phyloP scores from a whole-genome alignment of 176 grass and related monocot species.

The Eleusine coracana region DNA sequence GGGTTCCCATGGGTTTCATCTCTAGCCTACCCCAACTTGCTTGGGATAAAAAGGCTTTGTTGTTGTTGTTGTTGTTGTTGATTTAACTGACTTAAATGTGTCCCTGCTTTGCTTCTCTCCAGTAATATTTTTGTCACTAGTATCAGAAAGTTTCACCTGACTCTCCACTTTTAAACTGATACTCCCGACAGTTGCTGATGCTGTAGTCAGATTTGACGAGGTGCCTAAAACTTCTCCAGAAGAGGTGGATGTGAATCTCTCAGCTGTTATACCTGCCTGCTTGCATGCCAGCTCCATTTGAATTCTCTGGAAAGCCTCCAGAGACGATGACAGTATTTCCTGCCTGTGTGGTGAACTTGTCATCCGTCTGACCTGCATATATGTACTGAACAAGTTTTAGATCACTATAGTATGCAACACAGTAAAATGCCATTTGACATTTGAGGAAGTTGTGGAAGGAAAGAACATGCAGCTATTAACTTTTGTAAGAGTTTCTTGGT shows the following conservation, averaged over 20 bases:
- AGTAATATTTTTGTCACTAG: constrained; percentile 42
- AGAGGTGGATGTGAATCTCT: constrained; percentile 55
- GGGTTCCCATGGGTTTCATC: no score
- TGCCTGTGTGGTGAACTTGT: constrained; percentile 96
- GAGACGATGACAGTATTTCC: constrained; percentile 98
- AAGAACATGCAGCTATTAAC: constrained; percentile 12
- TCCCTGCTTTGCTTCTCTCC: constrained; percentile 59
- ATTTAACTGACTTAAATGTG: constrained; percentile 46
- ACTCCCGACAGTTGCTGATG: constrained; percentile 59
- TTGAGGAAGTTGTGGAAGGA: constrained; percentile 8
- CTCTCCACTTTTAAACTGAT: constrained; percentile 72
- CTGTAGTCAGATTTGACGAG: constrained; percentile 44
- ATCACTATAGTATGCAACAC: background rate
- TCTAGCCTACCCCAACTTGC: no score
- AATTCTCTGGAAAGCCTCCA: constrained; percentile 97
- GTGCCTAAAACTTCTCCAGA: constrained; percentile 46
- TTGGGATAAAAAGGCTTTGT: no score
- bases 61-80: no score
- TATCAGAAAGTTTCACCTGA: constrained; percentile 56
- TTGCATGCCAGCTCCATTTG: constrained; percentile 82
- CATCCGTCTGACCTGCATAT: constrained; percentile 89
- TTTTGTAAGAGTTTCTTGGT: background rate
- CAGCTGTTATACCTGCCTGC: constrained; percentile 56
- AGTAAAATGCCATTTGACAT: constrained; percentile 5
- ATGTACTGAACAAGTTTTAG: constrained; percentile 19